These are phyloP conservation scores for Pythium coloratum DNA, from an alignment of 352 stramenopile genomes.

Conservation along the genomic window DNA sequence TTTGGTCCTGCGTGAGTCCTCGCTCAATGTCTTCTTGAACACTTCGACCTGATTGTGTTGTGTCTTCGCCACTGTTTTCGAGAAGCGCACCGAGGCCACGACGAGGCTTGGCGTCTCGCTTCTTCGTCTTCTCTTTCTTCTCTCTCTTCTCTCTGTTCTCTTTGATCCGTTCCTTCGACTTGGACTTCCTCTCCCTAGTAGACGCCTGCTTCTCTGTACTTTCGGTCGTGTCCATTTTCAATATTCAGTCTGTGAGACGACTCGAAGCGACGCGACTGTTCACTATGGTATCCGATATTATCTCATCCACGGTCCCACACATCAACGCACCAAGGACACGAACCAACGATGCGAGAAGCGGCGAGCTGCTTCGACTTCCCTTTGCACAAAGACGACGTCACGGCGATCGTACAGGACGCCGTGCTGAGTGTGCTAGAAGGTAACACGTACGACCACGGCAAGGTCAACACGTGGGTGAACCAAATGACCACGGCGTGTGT, in stretches of 20 bases:
- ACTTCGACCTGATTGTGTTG: neutral
- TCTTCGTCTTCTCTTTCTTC: conserved; percentile 6
- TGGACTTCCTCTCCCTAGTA: neutral
- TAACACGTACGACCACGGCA: conserved; percentile 76
- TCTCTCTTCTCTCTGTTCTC: conserved; percentile 1
- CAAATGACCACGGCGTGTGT: conserved; percentile 63
- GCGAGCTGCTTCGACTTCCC: conserved; percentile 71
- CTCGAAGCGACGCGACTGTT: conserved; percentile 24
- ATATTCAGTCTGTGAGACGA: neutral
- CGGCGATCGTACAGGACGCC: conserved; percentile 68
- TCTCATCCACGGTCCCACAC: neutral
- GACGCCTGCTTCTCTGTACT: conserved; percentile 9
- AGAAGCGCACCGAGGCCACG: neutral
- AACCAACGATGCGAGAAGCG: conserved; percentile 16
- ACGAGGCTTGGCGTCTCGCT: neutral
- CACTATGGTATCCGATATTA: neutral
- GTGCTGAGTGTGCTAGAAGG: conserved; percentile 72
- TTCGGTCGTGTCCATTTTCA: neutral
- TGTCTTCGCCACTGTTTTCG: neutral
- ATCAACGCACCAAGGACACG: neutral
- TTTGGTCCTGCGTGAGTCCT: conserved; percentile 24
- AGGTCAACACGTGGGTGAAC: conserved; percentile 79
- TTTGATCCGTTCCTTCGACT: neutral
- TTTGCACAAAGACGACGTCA: conserved; percentile 71
- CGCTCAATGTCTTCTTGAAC: conserved; percentile 1